Conservation (phyloP, 345 rosid species). For the Aegle marmelos region DNA sequence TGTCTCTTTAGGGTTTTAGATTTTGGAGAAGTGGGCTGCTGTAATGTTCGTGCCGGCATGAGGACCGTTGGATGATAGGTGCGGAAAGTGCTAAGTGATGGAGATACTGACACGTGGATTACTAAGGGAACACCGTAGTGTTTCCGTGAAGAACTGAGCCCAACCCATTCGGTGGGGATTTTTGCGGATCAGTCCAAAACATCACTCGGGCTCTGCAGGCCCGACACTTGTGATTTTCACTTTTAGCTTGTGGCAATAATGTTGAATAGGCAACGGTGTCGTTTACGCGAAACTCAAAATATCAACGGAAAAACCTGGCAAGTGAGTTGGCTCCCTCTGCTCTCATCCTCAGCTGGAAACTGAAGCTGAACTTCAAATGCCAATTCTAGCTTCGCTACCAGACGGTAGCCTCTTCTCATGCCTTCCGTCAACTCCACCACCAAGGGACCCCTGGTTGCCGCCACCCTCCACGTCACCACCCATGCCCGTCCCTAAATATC, state of each 20-base stretch:
- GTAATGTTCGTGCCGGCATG: background rate
- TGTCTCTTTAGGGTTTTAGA: constrained; percentile 16
- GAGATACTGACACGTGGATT: background rate
- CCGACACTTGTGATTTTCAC: background rate
- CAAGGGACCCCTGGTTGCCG: constrained; percentile 20
- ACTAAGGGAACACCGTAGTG: background rate
- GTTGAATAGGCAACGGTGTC: background rate
- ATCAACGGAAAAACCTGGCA: constrained; percentile 10
- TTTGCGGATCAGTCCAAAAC: background rate
- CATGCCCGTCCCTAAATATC: constrained; percentile 68
- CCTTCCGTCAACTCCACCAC: constrained; percentile 56
- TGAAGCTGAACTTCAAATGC: constrained; percentile 28
- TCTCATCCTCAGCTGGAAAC: background rate
- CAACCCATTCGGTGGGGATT: background rate
- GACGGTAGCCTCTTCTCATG: constrained; percentile 72
- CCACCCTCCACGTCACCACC: constrained; percentile 43
- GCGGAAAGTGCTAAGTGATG: too few relatives aligned
- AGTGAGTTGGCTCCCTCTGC: too few relatives aligned
- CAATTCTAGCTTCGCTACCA: constrained; percentile 54
- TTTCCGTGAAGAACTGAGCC: background rate
- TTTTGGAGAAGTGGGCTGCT: background rate
- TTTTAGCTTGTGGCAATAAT: too few relatives aligned
- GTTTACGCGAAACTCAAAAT: background rate
- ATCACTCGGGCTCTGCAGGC: background rate
- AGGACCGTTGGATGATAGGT: background rate